A percentile compares a stretch with the other conserved stretches of the same genome.
Conservation (phyloP, 768 basidiomycete species). For the Amanita molliuscula region DNA sequence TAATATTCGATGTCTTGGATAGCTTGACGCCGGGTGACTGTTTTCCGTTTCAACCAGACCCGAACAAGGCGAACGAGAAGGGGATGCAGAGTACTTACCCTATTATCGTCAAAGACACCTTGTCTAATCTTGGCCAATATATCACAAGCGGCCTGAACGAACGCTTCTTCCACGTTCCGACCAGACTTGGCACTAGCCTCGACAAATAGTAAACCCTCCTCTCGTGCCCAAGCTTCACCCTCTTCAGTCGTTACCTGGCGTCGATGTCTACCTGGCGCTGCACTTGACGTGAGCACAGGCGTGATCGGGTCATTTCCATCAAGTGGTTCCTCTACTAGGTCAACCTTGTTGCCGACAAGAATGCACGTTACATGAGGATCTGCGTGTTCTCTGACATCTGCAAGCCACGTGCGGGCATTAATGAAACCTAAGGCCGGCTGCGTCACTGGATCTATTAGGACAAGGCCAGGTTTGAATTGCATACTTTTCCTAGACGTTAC, state of each 20-base stretch:
- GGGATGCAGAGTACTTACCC: slow-evolving; percentile 35
- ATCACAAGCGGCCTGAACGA: slow-evolving; percentile 60
- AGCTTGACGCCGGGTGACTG: slow-evolving; percentile 29
- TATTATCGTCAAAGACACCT: slow-evolving; percentile 73
- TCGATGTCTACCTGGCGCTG: slow-evolving; percentile 16
- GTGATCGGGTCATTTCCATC: slow-evolving; percentile 9
- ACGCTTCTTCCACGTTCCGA: slow-evolving; percentile 70
- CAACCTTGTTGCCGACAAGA: slow-evolving; percentile 86
- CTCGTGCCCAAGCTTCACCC: slow-evolving; percentile 62
- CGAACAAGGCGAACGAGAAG: background rate
- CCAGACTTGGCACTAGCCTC: slow-evolving; percentile 88
- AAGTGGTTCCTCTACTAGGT: slow-evolving; percentile 44
- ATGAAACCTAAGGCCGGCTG: slow-evolving; percentile 41
- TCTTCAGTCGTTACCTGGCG: slow-evolving; percentile 59
- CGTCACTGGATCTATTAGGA: background rate
- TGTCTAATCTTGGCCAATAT: slow-evolving; percentile 69
- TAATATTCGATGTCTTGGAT: slow-evolving; percentile 20
- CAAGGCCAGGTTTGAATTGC: slow-evolving; percentile 18
- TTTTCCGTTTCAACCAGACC: background rate
- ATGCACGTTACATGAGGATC: slow-evolving; percentile 87
- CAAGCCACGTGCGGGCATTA: slow-evolving; percentile 70
- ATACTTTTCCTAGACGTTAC: slow-evolving; percentile 75
- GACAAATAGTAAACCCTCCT: slow-evolving; percentile 77
- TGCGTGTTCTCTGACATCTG: slow-evolving; percentile 78
- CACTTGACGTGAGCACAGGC: slow-evolving; percentile 11